Percentiles rank a stretch among this genome's conserved stretches.
Evolutionary conservation across 495 filamentous ascomycete genomes (phyloP).

Genomic region (Aspergillus cavernicola): DNA sequence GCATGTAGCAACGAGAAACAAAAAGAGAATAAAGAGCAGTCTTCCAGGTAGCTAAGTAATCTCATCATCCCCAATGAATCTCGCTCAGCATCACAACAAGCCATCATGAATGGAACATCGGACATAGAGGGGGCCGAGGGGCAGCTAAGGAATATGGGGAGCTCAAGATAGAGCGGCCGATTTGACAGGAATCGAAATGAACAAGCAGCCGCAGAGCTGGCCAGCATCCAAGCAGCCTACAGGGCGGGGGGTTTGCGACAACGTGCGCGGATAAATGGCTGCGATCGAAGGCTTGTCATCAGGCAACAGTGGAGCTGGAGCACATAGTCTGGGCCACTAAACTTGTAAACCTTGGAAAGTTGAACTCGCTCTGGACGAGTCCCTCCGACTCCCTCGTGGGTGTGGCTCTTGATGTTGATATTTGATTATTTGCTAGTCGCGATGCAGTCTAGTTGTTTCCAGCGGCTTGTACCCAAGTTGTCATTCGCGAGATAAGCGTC

Average conservation of each 20-base stretch:
- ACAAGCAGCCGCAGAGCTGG: too few relatives aligned
- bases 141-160: neutral
- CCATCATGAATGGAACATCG: slow-evolving; percentile 5
- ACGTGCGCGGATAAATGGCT: slow-evolving; percentile 40
- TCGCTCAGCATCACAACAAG: neutral
- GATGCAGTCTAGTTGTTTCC: too few relatives aligned
- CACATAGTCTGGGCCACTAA: neutral
- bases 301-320: slow-evolving; percentile 13
- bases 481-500: too few relatives aligned
- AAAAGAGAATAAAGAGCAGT: neutral
- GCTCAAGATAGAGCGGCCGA: neutral
- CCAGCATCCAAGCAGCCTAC: too few relatives aligned
- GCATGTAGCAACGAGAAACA: slow-evolving; percentile 10
- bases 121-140: slow-evolving; percentile 6
- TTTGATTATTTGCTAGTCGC: too few relatives aligned
- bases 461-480: too few relatives aligned
- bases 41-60: neutral
- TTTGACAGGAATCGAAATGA: neutral
- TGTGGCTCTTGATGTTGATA: too few relatives aligned
- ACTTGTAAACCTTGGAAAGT: too few relatives aligned
- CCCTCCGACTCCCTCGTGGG: too few relatives aligned
- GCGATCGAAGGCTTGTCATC: slow-evolving; percentile 15
- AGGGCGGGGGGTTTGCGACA: slow-evolving; percentile 18
- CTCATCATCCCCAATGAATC: slow-evolving; percentile 8
- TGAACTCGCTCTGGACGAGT: too few relatives aligned